phyloP scores from a whole-genome alignment of 1,284 basidiomycete genomes.

The Cutaneotrichosporon spelunceum region DNA sequence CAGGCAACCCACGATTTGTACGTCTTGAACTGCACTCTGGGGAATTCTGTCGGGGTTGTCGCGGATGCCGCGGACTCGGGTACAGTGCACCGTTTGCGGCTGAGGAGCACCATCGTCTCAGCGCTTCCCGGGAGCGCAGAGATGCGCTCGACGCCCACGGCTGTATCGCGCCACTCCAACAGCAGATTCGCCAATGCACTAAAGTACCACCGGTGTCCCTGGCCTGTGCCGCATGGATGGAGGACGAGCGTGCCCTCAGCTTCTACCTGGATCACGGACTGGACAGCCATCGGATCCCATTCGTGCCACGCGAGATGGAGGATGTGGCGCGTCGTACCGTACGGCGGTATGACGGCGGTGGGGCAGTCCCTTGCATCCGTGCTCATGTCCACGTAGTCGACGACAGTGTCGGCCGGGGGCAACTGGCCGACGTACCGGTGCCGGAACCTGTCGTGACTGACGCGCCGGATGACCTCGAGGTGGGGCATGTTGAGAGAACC shows the following conservation, averaged over 20 bases:
- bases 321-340: not conserved
- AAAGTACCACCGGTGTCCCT: not conserved
- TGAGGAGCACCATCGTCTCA: not conserved
- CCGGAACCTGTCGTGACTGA: not conserved
- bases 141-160: not conserved
- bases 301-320: not conserved
- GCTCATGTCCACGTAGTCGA: not conserved
- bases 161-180: not conserved
- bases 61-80: not conserved
- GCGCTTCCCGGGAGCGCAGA: no score
- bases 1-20: not conserved
- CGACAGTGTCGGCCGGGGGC: not conserved
- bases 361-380: not conserved
- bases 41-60: not conserved
- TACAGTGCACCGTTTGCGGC: not conserved
- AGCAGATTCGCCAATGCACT: not conserved
- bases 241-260: not conserved
- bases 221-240: not conserved
- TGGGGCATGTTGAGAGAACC: not conserved
- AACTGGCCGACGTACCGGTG: not conserved
- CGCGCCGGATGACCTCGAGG: constrained; percentile 2
- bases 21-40: not conserved
- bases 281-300: not conserved
- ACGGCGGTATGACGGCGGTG: not conserved
- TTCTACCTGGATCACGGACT: not conserved